Base-by-base conservation (phyloP, 139 green algal species). In the Chlamydomonas sp. region DNA sequence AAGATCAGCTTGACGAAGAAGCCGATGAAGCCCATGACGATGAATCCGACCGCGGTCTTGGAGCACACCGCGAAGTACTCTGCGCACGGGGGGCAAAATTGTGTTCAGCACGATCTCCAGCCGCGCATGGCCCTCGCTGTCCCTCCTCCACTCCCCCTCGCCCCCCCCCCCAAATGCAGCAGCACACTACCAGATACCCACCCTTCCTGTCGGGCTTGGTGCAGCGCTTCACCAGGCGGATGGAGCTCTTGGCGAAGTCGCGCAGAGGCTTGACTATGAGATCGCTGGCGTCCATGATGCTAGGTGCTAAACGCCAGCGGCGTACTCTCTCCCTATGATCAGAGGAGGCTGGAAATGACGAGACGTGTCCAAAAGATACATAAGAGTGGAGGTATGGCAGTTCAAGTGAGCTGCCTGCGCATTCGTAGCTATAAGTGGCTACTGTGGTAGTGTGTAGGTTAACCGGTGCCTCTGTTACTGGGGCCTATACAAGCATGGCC, bases 1-100 rank as follows among this genome's bases (percentile, higher is more conserved):
- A 95, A 98, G 6, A 98, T 85, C 0, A 97, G 82, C 83, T 98
- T 98, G 24, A 98, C 91, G 67, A 98, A 98, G 82, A 98, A 98
- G 33, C 92, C 92, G 58, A 98, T 93, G 83, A 97, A 97, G 30
- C 92, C 92, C 90, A 96, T 95, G 1, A 96, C 83, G 8, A 96
- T 63, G 66, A 98, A 97, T 35, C 92, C 92, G 29, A 95, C 71
- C 0, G 86, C 88, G 22, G 92, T 97, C 47, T 83, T 80, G 3
- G 83, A 71, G 36, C 67, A 84, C 6, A 97, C 85, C 71, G 96
- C 94, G 48, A 83, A 90, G 74, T 92, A 97, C 79, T 97, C 91
- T 96, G 87, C 71, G 30, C 24, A 34, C 3, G 6, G n/a, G n/a
- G n/a, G n/a, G n/a, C n/a, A n/a, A n/a, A 28, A n/a, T 63, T 63